Conservation (phyloP, 2,329 filamentous ascomycete genomes). For the Alternaria alternata region DNA sequence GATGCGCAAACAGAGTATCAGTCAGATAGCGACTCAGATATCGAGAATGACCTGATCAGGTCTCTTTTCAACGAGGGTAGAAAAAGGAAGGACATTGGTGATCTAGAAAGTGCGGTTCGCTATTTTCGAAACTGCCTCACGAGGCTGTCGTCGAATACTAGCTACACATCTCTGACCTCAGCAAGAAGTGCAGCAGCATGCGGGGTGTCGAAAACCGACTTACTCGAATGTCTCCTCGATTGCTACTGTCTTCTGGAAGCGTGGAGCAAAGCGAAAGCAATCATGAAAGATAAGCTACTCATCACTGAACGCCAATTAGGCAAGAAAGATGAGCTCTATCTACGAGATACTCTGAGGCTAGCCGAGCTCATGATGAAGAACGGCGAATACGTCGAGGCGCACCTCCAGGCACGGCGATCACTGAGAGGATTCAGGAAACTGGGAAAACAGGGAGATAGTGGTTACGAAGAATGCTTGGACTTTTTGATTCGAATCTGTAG, state of each 20-base stretch:
- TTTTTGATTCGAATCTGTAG: slow-evolving; percentile 27
- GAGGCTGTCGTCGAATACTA: slow-evolving; percentile 17
- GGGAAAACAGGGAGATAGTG: slow-evolving; percentile 14
- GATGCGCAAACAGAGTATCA: slow-evolving; percentile 19
- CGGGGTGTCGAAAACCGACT: slow-evolving; percentile 20
- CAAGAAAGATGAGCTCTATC: slow-evolving; percentile 24
- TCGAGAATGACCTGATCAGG: slow-evolving; percentile 27
- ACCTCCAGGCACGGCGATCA: slow-evolving; percentile 28
- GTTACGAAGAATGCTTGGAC: slow-evolving; percentile 23
- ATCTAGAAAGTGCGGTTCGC: slow-evolving; percentile 23
- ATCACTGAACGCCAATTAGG: slow-evolving; percentile 29
- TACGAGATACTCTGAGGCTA: slow-evolving; percentile 26
- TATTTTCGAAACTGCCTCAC: slow-evolving; percentile 28
- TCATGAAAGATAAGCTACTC: slow-evolving; percentile 28
- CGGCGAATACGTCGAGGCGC: slow-evolving; percentile 28
- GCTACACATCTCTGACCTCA: slow-evolving; percentile 15
- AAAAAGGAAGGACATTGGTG: slow-evolving; percentile 22
- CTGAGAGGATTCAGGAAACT: slow-evolving; percentile 31
- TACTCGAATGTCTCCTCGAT: slow-evolving; percentile 22
- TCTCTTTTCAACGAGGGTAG: slow-evolving; percentile 27
- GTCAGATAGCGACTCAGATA: slow-evolving; percentile 31
- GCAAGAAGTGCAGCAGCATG: slow-evolving; percentile 11
- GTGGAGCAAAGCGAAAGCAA: slow-evolving; percentile 24
- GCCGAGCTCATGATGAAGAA: slow-evolving; percentile 27
- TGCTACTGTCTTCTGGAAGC: slow-evolving; percentile 18